These are phyloP conservation scores for Cystobasidium ongulense DNA, from an alignment of 768 basidiomycete species.

Conservation along the genomic window DNA sequence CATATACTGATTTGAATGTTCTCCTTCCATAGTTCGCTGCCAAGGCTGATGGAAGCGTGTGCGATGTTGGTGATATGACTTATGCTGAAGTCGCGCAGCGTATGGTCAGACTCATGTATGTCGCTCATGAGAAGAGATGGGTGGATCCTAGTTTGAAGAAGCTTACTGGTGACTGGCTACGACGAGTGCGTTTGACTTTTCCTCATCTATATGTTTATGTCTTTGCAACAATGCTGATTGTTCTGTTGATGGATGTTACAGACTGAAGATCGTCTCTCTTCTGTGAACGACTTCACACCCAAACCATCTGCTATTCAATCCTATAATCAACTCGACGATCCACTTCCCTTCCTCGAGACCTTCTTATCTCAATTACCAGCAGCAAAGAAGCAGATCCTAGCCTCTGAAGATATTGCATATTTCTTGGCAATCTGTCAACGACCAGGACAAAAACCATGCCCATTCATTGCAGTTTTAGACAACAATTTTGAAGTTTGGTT, in stretches of 20 bases:
- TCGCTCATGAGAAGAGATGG: slow-evolving; percentile 84
- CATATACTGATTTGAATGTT: neutral
- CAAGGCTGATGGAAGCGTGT: slow-evolving; percentile 82
- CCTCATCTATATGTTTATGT: slow-evolving; percentile 64
- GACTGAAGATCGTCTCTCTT: slow-evolving; percentile 40
- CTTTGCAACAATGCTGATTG: slow-evolving; percentile 44
- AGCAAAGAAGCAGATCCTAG: slow-evolving; percentile 75
- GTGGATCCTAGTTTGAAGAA: slow-evolving; percentile 84
- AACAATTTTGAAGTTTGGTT: slow-evolving; percentile 96
- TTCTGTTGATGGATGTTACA: slow-evolving; percentile 39
- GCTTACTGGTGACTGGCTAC: slow-evolving; percentile 90
- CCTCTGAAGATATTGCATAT: slow-evolving; percentile 85
- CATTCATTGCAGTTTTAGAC: slow-evolving; percentile 94
- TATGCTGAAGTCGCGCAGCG: slow-evolving; percentile 91
- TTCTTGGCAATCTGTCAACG: slow-evolving; percentile 94
- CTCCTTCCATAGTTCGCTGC: slow-evolving; percentile 69
- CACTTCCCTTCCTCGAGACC: slow-evolving; percentile 59
- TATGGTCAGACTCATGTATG: slow-evolving; percentile 90
- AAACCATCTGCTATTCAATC: slow-evolving; percentile 79
- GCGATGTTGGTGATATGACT: slow-evolving; percentile 90
- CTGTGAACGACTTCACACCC: slow-evolving; percentile 47
- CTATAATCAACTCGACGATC: slow-evolving; percentile 75
- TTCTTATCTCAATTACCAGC: slow-evolving; percentile 78
- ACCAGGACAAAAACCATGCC: slow-evolving; percentile 93
- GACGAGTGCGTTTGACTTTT: slow-evolving; percentile 90